Percentiles rank a stretch among this genome's conserved stretches.
These are phyloP conservation scores for Fagopyrum esculentum DNA, from an alignment of 148 eudicot genomes.

Conservation along the genomic window DNA sequence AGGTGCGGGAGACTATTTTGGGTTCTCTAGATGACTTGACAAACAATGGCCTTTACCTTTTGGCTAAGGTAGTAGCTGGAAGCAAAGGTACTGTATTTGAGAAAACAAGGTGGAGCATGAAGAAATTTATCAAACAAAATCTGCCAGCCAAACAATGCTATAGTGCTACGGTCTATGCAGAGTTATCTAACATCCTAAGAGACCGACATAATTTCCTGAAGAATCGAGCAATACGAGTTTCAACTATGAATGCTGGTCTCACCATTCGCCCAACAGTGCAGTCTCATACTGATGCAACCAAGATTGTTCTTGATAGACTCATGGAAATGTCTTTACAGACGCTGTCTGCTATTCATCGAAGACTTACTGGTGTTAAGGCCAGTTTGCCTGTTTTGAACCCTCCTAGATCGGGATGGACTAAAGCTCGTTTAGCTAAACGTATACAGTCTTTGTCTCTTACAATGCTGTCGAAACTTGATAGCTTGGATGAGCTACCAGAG, in stretches of 20 bases:
- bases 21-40: conserved; percentile 53
- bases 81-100: conserved; percentile 26
- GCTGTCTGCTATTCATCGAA: conserved; percentile 57
- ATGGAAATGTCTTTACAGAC: conserved; percentile 33
- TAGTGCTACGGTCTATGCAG: conserved; percentile 17
- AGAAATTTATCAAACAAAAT: conserved; percentile 37
- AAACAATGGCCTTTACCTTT: conserved; percentile 42
- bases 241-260: neutral
- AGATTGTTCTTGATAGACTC: conserved; percentile 43
- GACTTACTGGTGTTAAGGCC: conserved; percentile 38
- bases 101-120: conserved; percentile 58
- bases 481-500: conserved; percentile 37
- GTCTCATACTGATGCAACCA: conserved; percentile 36
- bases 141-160: conserved; percentile 20
- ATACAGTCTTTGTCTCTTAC: conserved; percentile 26
- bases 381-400: conserved; percentile 30
- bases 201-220: conserved; percentile 39
- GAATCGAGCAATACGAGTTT: conserved; percentile 12
- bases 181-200: conserved; percentile 29
- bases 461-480: conserved; percentile 41
- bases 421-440: conserved; percentile 18
- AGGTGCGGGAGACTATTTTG: conserved; percentile 21
- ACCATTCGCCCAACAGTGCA: conserved; percentile 20
- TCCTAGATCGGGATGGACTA: conserved; percentile 27
- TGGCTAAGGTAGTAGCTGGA: conserved; percentile 45